Evolutionary conservation across 306 rosid genomes (phyloP), one percentile per base, ranked within the genome.

Genomic region (Bauhinia variegata): DNA sequence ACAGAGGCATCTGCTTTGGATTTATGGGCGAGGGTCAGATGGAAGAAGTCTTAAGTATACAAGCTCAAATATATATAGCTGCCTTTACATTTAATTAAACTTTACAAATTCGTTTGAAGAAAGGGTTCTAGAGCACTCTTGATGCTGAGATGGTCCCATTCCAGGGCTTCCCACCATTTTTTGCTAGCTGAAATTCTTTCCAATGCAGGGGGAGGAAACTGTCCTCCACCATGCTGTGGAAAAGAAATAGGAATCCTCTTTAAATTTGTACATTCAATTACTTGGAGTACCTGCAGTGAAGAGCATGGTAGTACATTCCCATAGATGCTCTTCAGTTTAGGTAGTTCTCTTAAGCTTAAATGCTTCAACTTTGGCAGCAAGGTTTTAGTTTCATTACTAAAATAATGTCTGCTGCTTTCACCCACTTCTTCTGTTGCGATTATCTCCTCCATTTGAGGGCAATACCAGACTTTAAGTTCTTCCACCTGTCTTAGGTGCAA

Each of bases 401-500:
- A 0, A 16, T 15, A 60, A 28, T 34, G 30, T 17, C 7, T 16
- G 19, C 6, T 47, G 28, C 6, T 28, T 14, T 46, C 49, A 42
- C 68, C 54, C 15, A 23, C 46, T 23, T 41, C 36, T 13, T 15
- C 39, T 63, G 55, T 28, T 31, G 68, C 5, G 30, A 14, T 31
- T 43, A 46, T 46, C 50, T 63, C 68, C 6, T 28, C 39, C 11
- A 63, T 43, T 44, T 46, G 19, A 0, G 14, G 0, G 13, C 68
- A 63, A 0, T 0, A 0, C 0, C 0, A 8, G 68, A 63, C 68
- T 1, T 0, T 0, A 23, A 44, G 48, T 8, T 0, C 0, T n/a
- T 28, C 42, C 19, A 63, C 18, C 15, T 57, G n/a, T 57, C 9
- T n/a, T 14, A 57, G 0, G 31, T 57, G 63, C 42, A 57, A 5